Percentiles rank a stretch among this genome's conserved stretches.
Conservation (phyloP, 2,329 filamentous ascomycete species). For the Talaromyces sp. region DNA sequence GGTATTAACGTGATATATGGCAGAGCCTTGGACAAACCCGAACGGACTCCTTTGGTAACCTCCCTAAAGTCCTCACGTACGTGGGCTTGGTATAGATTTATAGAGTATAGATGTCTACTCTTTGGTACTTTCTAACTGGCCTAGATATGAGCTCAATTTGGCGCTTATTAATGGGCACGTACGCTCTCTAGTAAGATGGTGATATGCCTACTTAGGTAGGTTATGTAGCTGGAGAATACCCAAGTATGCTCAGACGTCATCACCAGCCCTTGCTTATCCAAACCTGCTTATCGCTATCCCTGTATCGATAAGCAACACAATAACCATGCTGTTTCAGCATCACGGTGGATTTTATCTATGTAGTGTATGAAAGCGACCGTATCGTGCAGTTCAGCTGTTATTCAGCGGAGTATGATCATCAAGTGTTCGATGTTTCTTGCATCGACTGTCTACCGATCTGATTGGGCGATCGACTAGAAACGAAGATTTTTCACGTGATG, state of each 20-base stretch:
- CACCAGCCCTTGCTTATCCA: background rate
- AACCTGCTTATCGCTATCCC: conserved; percentile 2
- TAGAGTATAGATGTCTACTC: too few relatives aligned
- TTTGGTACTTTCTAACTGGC: too few relatives aligned
- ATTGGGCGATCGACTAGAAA: background rate
- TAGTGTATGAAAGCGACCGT: background rate
- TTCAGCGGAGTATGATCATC: background rate
- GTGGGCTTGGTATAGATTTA: too few relatives aligned
- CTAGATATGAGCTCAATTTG: too few relatives aligned
- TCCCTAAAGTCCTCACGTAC: background rate
- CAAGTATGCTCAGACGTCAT: background rate
- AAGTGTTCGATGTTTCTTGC: background rate
- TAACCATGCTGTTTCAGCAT: background rate
- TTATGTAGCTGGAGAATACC: background rate
- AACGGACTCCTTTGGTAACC: background rate
- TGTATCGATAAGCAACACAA: background rate
- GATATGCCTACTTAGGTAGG: background rate
- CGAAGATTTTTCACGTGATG: background rate
- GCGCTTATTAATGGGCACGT: too few relatives aligned
- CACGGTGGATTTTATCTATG: too few relatives aligned
- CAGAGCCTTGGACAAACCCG: background rate
- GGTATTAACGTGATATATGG: background rate
- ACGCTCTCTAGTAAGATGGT: too few relatives aligned
- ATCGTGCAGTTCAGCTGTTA: background rate
- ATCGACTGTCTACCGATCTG: background rate